A percentile compares a stretch with the other conserved stretches of the same genome.
phyloP scores from a whole-genome alignment of 2,329 filamentous ascomycete species.

The Pleoardoris graminearum region DNA sequence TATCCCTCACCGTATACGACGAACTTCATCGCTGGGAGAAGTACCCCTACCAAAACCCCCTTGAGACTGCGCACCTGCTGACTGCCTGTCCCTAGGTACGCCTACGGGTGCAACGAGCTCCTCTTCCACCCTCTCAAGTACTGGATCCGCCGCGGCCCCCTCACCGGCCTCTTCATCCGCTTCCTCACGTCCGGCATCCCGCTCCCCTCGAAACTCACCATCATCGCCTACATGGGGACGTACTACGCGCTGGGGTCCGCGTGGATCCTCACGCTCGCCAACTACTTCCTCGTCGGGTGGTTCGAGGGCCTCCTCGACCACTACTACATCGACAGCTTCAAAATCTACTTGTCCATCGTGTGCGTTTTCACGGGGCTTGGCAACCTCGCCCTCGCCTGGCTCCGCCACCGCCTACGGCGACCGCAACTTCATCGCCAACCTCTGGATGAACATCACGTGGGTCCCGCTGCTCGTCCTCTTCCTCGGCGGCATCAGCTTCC shows the following conservation, averaged over 20 bases:
- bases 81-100: conserved; percentile 48
- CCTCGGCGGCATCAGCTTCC: conserved; percentile 77
- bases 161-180: conserved; percentile 65
- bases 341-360: conserved; percentile 66
- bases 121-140: conserved; percentile 68
- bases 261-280: conserved; percentile 67
- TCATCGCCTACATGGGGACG: conserved; percentile 71
- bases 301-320: conserved; percentile 75
- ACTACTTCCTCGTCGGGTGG: conserved; percentile 74
- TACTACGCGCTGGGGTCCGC: conserved; percentile 73
- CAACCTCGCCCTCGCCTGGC: conserved; percentile 63
- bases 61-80: conserved; percentile 1
- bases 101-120: conserved; percentile 71
- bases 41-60: conserved; percentile 16
- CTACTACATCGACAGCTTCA: conserved; percentile 77
- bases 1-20: conserved; percentile 73
- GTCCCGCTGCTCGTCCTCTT: conserved; percentile 73
- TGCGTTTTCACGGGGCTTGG: conserved; percentile 67
- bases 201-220: conserved; percentile 69
- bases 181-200: conserved; percentile 66
- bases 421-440: conserved; percentile 52
- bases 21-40: conserved; percentile 74
- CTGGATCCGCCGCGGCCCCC: conserved; percentile 65
- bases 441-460: conserved; percentile 66
- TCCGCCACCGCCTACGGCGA: conserved; percentile 66